Evolutionary conservation across 139 green algal genomes (phyloP), one percentile per base, ranked within the genome.

Genomic region (Chlamydomonas sp.): DNA sequence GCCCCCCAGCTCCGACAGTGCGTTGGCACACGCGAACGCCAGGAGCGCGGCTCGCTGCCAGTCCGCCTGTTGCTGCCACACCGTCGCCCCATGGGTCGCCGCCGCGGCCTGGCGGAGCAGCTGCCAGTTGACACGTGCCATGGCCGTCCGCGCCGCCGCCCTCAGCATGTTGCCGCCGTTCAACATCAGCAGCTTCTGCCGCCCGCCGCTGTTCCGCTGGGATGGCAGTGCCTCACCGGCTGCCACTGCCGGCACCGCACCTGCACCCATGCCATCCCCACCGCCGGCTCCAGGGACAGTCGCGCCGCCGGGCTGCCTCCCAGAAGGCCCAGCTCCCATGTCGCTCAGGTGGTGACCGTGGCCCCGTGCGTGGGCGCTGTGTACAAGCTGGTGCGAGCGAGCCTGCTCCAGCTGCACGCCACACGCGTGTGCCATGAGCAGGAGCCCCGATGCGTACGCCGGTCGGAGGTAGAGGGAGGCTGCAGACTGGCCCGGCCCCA

Each of bases 401-500:
- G 31, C 31, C 16, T 69, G 60, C 49, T 86, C 71, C 49, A 86
- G 71, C 73, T 87, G 83, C 15, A 66, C 83, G 31, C 1, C 20
- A 64, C 84, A 88, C 2, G 84, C 57, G 63, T 88, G 75, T 4
- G 84, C 84, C 84, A 88, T 88, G 7, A 88, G 84, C 63, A 88
- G 75, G 63, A 88, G 17, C 15, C 84, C 84, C 1, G 84, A 63
- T 5, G 84, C 84, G 64, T 83, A 88, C 10, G 75, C 57, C 14
- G 84, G 84, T 17, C 62, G 68, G n/a, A 88, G 84, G 84, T 88
- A 88, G 16, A 83, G 63, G 57, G 57, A 3, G 0, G 84, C 84
- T 8, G 75, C 84, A 1, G 75, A 71, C 63, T 77, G 63, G 57
- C 84, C 84, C 2, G 71, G 49, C 2, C 31, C 15, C 57, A 77